Base-by-base conservation (phyloP, 1,139 yeast genomes). In the Kodamaea derodonti region DNA sequence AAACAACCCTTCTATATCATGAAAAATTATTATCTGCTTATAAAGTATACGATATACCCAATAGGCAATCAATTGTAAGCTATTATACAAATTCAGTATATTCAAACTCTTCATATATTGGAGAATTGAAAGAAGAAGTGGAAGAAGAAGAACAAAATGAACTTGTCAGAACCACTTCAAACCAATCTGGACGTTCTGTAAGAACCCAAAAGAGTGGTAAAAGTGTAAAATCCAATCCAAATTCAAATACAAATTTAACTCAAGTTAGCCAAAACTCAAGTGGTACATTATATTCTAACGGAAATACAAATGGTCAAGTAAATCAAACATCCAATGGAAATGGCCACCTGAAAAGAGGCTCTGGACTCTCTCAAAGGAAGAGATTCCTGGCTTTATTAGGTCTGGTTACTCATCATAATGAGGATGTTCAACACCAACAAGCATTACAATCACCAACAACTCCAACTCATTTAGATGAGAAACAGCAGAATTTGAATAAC, bases 1-100 rank as follows among this genome's bases (percentile, higher is more conserved):
- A 57, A 16, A 55, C 54, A n/a, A 48, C 58, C 3, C 41, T 66
- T 32, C 40, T 46, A 20, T 66, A 66, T 46, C 65, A 64, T 39
- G 63, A 61, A 29, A 66, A 65, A 41, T 36, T 67, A 12, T 49
- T 66, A 7, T 35, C 40, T 12, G 73, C 72, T 6, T 66, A 65
- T 46, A 60, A 60, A 36, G 59, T 67, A 20, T 58, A 57, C 36
- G 69, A 64, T 9, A 36, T 51, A 11, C 61, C 63, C 15, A 35
- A 36, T 24, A 28, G 48, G n/a, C 4, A 34, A 20, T 42, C 44
- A 11, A 24, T 32, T 13, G 20, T 35, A 6, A 33, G 39, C 12
- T 35, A 25, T 30, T 20, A 30, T 12, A 18, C 34, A 24, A 14
- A 20, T 17, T 14, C 14, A 14, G 27, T 34, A 3, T 39, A 39